These are phyloP conservation scores for Beauveria australis DNA, from an alignment of 2,329 filamentous ascomycete genomes.

Conservation along the genomic window DNA sequence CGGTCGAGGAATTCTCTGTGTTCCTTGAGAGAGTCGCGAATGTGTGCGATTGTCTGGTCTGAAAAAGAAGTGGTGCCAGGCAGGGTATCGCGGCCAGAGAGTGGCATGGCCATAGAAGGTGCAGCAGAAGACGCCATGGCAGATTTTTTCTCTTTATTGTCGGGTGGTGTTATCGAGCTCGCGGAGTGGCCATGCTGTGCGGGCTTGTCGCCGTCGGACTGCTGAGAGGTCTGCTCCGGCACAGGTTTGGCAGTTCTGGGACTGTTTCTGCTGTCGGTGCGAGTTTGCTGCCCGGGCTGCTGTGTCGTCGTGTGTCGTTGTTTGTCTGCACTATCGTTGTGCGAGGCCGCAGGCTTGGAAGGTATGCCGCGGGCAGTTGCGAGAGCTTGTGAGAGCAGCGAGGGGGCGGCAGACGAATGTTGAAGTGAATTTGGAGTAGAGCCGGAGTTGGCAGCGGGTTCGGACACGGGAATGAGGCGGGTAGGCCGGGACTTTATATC, in stretches of 20 bases:
- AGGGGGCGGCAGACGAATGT: not conserved
- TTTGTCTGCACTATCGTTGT: not conserved
- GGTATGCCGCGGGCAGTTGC: slow-evolving; percentile 11
- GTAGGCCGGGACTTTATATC: slow-evolving; percentile 8
- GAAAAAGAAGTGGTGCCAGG: slow-evolving; percentile 26
- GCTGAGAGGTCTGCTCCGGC: not conserved
- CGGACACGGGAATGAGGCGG: not conserved
- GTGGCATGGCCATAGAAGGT: slow-evolving; percentile 16
- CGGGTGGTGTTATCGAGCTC: not conserved
- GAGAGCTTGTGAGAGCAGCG: slow-evolving; percentile 10
- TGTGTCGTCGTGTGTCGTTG: not conserved
- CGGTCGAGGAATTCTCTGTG: slow-evolving; percentile 25
- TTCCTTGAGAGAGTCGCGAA: slow-evolving; percentile 30
- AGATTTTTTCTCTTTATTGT: slow-evolving; percentile 18
- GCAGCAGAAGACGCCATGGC: slow-evolving; percentile 15
- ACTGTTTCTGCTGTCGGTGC: not conserved
- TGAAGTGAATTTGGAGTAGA: not conserved
- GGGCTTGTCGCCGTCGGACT: not conserved
- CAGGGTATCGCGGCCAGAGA: slow-evolving; percentile 22
- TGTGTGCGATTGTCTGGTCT: slow-evolving; percentile 23
- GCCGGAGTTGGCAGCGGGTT: not conserved
- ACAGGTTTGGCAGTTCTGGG: not conserved
- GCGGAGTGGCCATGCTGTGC: slow-evolving; percentile 1
- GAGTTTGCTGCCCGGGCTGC: not conserved
- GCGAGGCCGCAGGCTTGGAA: not conserved